phyloP scores from a whole-genome alignment of 2,329 filamentous ascomycete species.

The Epichloe gansuensis region DNA sequence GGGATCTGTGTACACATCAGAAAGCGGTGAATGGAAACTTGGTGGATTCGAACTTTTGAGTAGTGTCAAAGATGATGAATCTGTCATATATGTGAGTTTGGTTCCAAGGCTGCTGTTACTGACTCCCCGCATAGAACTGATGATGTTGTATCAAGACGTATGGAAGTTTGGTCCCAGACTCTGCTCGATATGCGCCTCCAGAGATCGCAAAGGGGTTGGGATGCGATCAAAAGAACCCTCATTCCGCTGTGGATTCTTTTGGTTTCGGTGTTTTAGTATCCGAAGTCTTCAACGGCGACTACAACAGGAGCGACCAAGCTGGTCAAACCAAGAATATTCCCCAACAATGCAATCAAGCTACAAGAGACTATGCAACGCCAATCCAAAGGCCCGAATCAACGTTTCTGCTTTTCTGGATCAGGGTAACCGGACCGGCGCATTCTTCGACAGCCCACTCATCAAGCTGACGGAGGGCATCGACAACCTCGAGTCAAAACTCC shows the following conservation, averaged over 20 bases:
- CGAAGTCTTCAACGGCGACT: slow-evolving; percentile 85
- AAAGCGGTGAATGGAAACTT: slow-evolving; percentile 96
- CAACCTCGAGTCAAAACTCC: slow-evolving; percentile 77
- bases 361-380: slow-evolving; percentile 76
- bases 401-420: slow-evolving; percentile 83
- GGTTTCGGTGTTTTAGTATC: slow-evolving; percentile 74
- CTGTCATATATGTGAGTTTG: slow-evolving; percentile 65
- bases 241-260: slow-evolving; percentile 77
- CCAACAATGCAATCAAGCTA: slow-evolving; percentile 84
- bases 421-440: slow-evolving; percentile 67
- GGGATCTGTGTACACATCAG: slow-evolving; percentile 81
- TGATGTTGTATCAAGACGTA: slow-evolving; percentile 47
- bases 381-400: slow-evolving; percentile 78
- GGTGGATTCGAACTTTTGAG: slow-evolving; percentile 89
- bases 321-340: slow-evolving; percentile 80
- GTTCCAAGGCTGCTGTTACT: not conserved
- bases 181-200: slow-evolving; percentile 72
- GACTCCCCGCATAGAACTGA: not conserved
- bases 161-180: slow-evolving; percentile 77
- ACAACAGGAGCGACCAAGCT: slow-evolving; percentile 63
- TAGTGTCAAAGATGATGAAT: slow-evolving; percentile 91
- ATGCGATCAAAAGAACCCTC: slow-evolving; percentile 72
- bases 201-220: slow-evolving; percentile 89
- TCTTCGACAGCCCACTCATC: slow-evolving; percentile 89
- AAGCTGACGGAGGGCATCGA: slow-evolving; percentile 88